Base-by-base conservation (phyloP, 352 stramenopile genomes). In the Globisporangium nodosum region DNA sequence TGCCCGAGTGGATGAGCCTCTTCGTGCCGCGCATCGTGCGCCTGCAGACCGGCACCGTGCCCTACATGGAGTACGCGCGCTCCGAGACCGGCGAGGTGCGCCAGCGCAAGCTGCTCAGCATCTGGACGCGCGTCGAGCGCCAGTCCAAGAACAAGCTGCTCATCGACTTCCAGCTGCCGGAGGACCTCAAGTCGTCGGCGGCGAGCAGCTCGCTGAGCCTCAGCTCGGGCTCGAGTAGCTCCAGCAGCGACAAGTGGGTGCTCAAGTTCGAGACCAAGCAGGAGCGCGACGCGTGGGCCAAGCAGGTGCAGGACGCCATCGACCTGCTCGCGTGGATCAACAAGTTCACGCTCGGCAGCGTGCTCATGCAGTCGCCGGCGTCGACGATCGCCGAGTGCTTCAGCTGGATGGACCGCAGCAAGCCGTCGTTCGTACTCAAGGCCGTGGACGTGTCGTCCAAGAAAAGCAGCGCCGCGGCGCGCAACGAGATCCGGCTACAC, bases 1-100 rank as follows among this genome's bases (percentile, higher is more conserved):
- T 85, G 59, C 74, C 78, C 16, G 64, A 87, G 61, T 89, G 79
- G 79, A 85, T 89, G 69, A 87, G 87, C 57, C 76, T 89, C n/a
- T 89, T 87, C 60, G 74, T 87, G 54, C 76, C 75, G 6, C 76
- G 79, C 54, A 49, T 85, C 49, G 73, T 89, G 46, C 71, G 73
- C 11, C 64, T 89, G 39, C 77, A 87, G 65, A 85, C 70, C 6
- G 79, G 79, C 43, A 71, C 75, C 0, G 64, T 83, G 47, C 79
- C 79, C 31, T 89, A 72, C 60, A 80, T 89, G 65, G 76, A 89
- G 63, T 87, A 89, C 64, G 61, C 70, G 13, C 76, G 79, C 37
- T 78, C 70, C 8, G 74, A 82, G 50, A 64, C 70, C 30, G 74
- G 80, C 27, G 65, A 77, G 47, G 69, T 87, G 56, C 80, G 80